A percentile compares a stretch with the other conserved stretches of the same genome.
phyloP scores from a whole-genome alignment of 768 basidiomycete genomes.

The Rhodosporidiobolus sp. region DNA sequence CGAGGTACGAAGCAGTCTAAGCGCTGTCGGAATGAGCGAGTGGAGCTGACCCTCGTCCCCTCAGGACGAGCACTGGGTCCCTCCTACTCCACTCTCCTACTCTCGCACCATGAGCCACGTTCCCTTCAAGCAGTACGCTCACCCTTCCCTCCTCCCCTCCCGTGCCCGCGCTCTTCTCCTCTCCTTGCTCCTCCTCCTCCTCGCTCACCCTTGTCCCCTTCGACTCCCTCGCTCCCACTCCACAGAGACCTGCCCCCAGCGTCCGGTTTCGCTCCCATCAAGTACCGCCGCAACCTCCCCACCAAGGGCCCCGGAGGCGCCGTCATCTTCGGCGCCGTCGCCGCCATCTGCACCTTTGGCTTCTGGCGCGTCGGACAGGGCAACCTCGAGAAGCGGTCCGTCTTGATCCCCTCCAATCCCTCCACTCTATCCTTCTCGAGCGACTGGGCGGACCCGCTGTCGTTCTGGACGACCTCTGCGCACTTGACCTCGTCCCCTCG shows the following conservation, averaged over 20 bases:
- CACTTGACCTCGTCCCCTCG: neutral
- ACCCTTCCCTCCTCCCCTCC: neutral
- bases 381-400: slow-evolving; percentile 87
- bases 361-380: slow-evolving; percentile 88
- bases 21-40: neutral
- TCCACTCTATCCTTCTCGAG: neutral
- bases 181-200: neutral
- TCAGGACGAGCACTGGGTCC: neutral
- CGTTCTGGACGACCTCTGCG: no score
- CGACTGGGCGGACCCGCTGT: neutral
- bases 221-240: neutral
- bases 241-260: slow-evolving; percentile 88
- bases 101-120: neutral
- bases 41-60: no score
- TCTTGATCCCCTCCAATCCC: slow-evolving; percentile 46
- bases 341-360: slow-evolving; percentile 79
- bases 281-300: slow-evolving; percentile 94
- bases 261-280: slow-evolving; percentile 86
- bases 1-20: neutral
- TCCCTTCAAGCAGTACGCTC: slow-evolving; percentile 27
- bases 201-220: neutral
- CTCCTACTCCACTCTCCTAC: neutral
- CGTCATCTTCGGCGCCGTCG: slow-evolving; percentile 79
- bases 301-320: slow-evolving; percentile 58
- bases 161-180: neutral